phyloP scores from a whole-genome alignment of 2,329 filamentous ascomycete genomes.

The Rhinocladiella similis region DNA sequence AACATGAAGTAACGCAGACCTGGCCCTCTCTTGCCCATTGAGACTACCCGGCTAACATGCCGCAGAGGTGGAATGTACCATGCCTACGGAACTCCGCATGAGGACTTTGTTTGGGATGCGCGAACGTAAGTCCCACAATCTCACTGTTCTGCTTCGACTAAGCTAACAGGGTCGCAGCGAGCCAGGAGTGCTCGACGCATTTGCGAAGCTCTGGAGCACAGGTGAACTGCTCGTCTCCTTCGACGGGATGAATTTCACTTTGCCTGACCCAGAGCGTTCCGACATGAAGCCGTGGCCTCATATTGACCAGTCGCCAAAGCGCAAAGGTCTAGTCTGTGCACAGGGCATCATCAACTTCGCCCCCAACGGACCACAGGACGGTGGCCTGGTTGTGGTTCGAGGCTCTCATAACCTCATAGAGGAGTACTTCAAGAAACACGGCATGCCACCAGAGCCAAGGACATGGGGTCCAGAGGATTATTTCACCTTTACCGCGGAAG shows the following conservation, averaged over 20 bases:
- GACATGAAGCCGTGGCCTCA: slow-evolving; percentile 47
- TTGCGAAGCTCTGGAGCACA: slow-evolving; percentile 43
- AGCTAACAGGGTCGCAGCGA: slow-evolving; percentile 33
- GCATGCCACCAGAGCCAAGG: slow-evolving; percentile 30
- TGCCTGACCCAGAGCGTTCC: slow-evolving; percentile 49
- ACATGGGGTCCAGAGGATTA: slow-evolving; percentile 41
- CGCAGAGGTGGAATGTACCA: slow-evolving; percentile 39
- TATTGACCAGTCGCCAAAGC: slow-evolving; percentile 38
- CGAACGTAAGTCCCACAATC: background rate
- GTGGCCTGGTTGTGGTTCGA: slow-evolving; percentile 48
- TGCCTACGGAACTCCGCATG: slow-evolving; percentile 41
- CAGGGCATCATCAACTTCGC: slow-evolving; percentile 49
- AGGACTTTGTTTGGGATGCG: slow-evolving; percentile 48
- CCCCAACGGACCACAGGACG: slow-evolving; percentile 48
- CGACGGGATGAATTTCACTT: slow-evolving; percentile 42
- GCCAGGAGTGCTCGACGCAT: slow-evolving; percentile 42
- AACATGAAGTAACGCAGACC: slow-evolving; percentile 37
- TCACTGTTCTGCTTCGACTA: background rate
- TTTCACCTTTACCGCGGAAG: slow-evolving; percentile 44
- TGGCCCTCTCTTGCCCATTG: too few relatives aligned
- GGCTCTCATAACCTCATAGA: slow-evolving; percentile 45
- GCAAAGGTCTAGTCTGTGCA: slow-evolving; percentile 28
- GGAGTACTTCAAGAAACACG: slow-evolving; percentile 46
- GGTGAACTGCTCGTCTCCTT: slow-evolving; percentile 31
- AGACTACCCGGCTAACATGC: slow-evolving; percentile 14